A percentile compares a stretch with the other conserved stretches of the same genome.
Evolutionary conservation across 164 flowering plant genomes (phyloP).

Genomic region (Umbellularia californica): DNA sequence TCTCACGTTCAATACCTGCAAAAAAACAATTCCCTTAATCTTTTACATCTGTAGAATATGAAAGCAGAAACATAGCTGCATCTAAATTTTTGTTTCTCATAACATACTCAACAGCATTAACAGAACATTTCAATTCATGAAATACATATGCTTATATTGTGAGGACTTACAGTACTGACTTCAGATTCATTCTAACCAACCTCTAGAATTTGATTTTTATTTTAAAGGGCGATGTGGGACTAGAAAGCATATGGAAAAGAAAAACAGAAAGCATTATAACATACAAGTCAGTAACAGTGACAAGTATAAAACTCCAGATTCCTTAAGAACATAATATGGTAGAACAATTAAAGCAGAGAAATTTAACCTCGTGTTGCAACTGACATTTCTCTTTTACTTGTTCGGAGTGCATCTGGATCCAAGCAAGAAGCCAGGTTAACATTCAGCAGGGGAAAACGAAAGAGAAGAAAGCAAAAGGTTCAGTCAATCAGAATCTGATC

Average conservation of each 20-base stretch:
- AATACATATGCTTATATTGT: no score
- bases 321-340: background rate
- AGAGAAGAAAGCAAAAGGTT: background rate
- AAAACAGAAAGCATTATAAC: background rate
- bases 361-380: conserved; percentile 73
- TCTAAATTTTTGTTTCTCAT: background rate
- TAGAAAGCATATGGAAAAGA: background rate
- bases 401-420: conserved; percentile 60
- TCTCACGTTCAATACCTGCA: conserved; percentile 77
- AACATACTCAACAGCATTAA: background rate
- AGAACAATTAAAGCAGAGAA: background rate
- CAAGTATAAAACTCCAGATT: background rate
- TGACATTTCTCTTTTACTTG: conserved; percentile 79
- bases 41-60: no score
- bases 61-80: background rate
- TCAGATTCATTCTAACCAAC: background rate
- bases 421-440: background rate
- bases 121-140: no score
- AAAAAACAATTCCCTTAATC: background rate
- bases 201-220: background rate
- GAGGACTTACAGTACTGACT: background rate
- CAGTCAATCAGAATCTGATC: background rate
- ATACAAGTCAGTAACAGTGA: background rate
- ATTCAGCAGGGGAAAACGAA: background rate
- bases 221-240: background rate